Base-by-base conservation (phyloP, 2,329 filamentous ascomycete genomes). In the Coniochaeta sp. region DNA sequence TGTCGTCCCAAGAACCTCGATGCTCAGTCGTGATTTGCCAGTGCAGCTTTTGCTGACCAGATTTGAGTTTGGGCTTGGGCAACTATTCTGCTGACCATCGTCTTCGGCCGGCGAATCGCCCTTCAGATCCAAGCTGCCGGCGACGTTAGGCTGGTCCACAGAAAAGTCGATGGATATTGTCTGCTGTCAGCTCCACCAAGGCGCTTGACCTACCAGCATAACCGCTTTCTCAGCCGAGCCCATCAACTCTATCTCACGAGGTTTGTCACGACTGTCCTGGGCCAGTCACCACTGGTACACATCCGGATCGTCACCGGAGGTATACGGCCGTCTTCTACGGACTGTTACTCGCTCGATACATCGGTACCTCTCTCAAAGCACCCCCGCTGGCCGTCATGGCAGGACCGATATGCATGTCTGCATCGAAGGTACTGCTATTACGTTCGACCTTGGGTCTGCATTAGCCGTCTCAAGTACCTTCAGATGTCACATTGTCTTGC, bases 361-460 rank as follows among this genome's bases (percentile, higher is more conserved):
- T 52, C 38, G 58, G 62, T 64, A 55, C 65, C 63, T 65, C 65
- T 64, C 6, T 52, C 47, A 52, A 7, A 11, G 22, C 5, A 52
- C 47, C 47, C n/a, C 47, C 70, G 66, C 66, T 68, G 66, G 71
- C 68, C 71, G 67, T 33, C 67, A 71, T 73, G 67, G 68, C 70
- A 71, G 69, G 70, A 52, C 71, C 69, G 71, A 65, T 68, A 67
- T 71, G 69, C 70, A 72, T 67, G 69, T 69, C 59, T 59, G 47
- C 50, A 22, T 59, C 22, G 50, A 9, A 44, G 16, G 16, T 14
- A 59, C 36, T 62, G 36, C 28, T 60, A 61, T 63, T 65, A 65
- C 36, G 11, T 61, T 57, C n/a, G 60, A 60, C 62, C 31, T 55
- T 57, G 19, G 9, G 47, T 52, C 55, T 38, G 43, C 60, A 58